These are phyloP conservation scores for Mimosa pudica DNA, from an alignment of 306 rosid genomes.

Conservation along the genomic window DNA sequence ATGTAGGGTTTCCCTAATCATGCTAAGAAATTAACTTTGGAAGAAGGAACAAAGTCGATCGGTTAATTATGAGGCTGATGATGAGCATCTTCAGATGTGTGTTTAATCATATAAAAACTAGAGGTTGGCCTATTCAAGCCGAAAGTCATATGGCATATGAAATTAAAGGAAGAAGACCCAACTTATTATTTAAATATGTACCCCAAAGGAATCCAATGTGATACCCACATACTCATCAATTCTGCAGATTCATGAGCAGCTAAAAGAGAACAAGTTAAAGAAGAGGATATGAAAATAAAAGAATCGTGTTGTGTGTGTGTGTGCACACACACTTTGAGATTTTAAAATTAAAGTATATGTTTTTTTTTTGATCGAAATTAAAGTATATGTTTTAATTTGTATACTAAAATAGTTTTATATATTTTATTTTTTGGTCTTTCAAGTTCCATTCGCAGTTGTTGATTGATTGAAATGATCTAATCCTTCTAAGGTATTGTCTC, in stretches of 20 bases:
- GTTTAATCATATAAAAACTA: conserved; percentile 13
- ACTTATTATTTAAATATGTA: conserved; percentile 9
- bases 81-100: conserved; percentile 31
- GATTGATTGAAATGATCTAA: not conserved
- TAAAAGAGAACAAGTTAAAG: not conserved
- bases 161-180: conserved; percentile 10
- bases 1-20: conserved; percentile 12
- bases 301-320: not conserved
- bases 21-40: conserved; percentile 1
- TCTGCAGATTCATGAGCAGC: not conserved
- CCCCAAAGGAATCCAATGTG: conserved; percentile 45
- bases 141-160: conserved; percentile 22
- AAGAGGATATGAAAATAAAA: not conserved
- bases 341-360: not conserved
- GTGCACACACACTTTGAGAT: not conserved
- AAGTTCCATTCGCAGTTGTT: not conserved
- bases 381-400: not conserved
- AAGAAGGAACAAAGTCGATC: not conserved
- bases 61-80: conserved; percentile 36
- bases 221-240: conserved; percentile 15
- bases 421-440: not conserved
- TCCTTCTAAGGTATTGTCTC: not conserved
- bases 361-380: no score
- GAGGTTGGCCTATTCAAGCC: conserved; percentile 27
- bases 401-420: not conserved